A percentile compares a stretch with the other conserved stretches of the same genome.
Evolutionary conservation across 495 filamentous ascomycete genomes (phyloP).

Genomic region (Penicillium atrosanguineum): DNA sequence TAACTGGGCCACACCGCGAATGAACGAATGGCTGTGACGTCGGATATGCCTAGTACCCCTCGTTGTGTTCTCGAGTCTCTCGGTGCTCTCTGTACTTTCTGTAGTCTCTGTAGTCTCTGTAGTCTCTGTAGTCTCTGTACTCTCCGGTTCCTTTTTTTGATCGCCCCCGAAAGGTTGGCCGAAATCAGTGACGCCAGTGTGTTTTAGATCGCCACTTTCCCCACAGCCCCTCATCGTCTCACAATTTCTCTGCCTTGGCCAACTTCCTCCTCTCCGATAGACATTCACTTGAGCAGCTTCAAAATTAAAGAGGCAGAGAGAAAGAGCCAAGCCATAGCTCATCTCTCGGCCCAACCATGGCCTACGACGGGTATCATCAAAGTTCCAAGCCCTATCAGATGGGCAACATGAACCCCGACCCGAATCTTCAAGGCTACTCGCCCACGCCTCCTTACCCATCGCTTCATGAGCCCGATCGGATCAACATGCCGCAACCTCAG

Average conservation of each 20-base stretch:
- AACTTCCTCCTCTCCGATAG: neutral
- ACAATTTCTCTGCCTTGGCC: conserved; percentile 19
- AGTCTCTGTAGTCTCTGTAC: too few species aligned
- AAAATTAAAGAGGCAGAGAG: neutral
- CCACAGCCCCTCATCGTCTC: conserved; percentile 12
- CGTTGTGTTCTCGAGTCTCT: neutral
- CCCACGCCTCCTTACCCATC: conserved; percentile 37
- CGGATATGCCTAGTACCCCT: neutral
- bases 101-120: too few species aligned
- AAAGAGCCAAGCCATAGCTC: neutral
- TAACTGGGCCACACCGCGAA: conserved; percentile 16
- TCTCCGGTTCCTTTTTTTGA: neutral
- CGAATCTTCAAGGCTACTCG: conserved; percentile 20
- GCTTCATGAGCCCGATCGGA: conserved; percentile 29
- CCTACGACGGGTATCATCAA: conserved; percentile 39
- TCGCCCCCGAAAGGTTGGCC: neutral
- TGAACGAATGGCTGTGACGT: conserved; percentile 6
- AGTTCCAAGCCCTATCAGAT: conserved; percentile 24
- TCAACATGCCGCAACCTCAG: conserved; percentile 43
- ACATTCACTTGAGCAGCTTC: conserved; percentile 3
- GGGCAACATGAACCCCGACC: conserved; percentile 26
- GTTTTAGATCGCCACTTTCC: conserved; percentile 22
- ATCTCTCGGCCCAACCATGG: conserved; percentile 25
- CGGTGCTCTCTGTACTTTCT: too few species aligned
- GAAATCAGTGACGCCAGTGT: conserved; percentile 10